Base-by-base conservation (phyloP, 768 basidiomycete species). In the Leccinum disarticulatum region DNA sequence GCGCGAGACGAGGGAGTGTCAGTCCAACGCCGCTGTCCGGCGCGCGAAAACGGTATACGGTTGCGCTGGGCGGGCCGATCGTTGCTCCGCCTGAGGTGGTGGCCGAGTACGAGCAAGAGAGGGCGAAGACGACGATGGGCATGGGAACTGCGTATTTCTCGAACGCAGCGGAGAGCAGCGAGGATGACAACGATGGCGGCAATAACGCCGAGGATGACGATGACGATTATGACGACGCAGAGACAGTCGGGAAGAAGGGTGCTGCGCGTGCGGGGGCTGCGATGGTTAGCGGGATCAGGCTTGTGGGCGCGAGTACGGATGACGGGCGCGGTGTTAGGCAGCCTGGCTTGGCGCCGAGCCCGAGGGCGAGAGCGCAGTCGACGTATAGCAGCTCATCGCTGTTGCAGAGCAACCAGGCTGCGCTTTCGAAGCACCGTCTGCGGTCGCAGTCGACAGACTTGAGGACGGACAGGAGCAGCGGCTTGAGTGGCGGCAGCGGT, bases 1-100 rank as follows among this genome's bases (percentile, higher is more conserved):
- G 70, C 6, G 72, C 77, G 48, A 77, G 85, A 19, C 81, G 79
- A 15, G 76, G 79, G 5, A 88, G 85, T 66, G 80, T 86, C 56
- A 85, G 85, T 58, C 85, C 87, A 2, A 91, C 89, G 3, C 90
- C 92, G 2, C 75, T 83, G 0, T 74, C 79, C 2, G 77, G 50
- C 2, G 64, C 60, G 19, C 65, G 91, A 60, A 94, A 94, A 67
- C 81, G 92, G 41, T 93, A 94, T 68, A 93, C 92, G 0, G 91
- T 93, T 33, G 91, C 92, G 1, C 80, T 94, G 0, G 91, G 90
- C 10, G 87, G 83, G 3, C 87, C 90, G 0, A 85, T 91, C 60
- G 80, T 84, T 62, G 76, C 66, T 38, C 72, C 65, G 59, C 69
- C 63, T 30, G 74, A 64, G 52, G 64, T 63, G 55, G 72, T 64